Evolutionary conservation across 208 protist genomes (phyloP).

Genomic region (Polymyxa betae): DNA sequence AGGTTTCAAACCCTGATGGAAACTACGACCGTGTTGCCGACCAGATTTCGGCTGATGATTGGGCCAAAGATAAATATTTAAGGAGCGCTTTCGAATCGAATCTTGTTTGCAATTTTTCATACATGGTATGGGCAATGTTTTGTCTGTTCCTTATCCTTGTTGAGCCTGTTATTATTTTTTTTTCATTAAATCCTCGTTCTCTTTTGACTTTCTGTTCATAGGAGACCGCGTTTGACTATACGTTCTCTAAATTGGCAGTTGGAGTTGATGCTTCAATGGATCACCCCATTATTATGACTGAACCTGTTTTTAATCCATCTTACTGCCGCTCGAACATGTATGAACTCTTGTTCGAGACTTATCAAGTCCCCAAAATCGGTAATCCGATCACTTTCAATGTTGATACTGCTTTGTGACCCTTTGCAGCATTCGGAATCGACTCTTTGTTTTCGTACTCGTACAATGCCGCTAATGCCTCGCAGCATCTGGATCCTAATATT

Average conservation of each 20-base stretch:
- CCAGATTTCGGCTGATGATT: not conserved
- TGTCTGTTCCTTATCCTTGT: not conserved
- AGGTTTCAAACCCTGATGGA: not conserved
- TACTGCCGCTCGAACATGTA: not conserved
- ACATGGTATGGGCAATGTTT: slow-evolving; percentile 2
- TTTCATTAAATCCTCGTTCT: too few relatives aligned
- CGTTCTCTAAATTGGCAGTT: not conserved
- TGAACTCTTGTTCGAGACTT: slow-evolving; percentile 42
- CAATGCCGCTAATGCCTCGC: not conserved
- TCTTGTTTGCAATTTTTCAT: slow-evolving; percentile 4
- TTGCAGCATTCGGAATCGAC: slow-evolving; percentile 4
- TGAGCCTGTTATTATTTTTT: too few relatives aligned
- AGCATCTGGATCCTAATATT: slow-evolving; percentile 29
- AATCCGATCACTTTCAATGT: not conserved
- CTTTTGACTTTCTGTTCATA: not conserved
- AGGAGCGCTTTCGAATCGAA: slow-evolving; percentile 28
- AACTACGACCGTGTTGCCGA: slow-evolving; percentile 41
- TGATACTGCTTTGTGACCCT: not conserved
- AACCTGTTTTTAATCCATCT: not conserved
- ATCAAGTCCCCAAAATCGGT: not conserved
- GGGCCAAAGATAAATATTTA: slow-evolving; percentile 28
- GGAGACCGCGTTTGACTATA: slow-evolving; percentile 17
- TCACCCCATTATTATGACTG: slow-evolving; percentile 36
- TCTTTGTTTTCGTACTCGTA: slow-evolving; percentile 38
- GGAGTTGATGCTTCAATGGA: not conserved